Evolutionary conservation across 106 monocot species (phyloP).

Genomic region (Acorus calamus): DNA sequence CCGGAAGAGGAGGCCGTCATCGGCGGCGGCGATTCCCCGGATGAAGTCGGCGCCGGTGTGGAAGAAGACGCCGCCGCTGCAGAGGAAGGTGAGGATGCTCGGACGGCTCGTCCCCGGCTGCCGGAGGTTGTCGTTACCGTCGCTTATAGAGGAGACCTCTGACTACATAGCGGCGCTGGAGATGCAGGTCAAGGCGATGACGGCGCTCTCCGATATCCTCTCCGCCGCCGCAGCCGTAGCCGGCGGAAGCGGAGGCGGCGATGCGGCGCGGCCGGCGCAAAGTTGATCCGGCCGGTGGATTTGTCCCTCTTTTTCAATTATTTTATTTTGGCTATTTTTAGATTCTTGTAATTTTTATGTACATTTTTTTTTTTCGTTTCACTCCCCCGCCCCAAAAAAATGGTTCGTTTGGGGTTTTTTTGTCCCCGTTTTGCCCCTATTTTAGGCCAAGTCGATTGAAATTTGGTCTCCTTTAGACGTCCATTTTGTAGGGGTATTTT

Average conservation of each 20-base stretch:
- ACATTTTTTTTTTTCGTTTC: too few relatives aligned
- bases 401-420: too few relatives aligned
- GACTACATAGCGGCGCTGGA: conserved; percentile 93
- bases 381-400: too few relatives aligned
- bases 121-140: conserved; percentile 63
- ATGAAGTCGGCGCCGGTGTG: not conserved
- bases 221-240: conserved; percentile 8
- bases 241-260: not conserved
- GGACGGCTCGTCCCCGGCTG: conserved; percentile 79
- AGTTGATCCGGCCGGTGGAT: too few relatives aligned
- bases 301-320: too few relatives aligned
- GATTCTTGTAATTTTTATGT: too few relatives aligned
- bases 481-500: too few relatives aligned
- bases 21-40: not conserved
- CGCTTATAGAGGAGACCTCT: conserved; percentile 59
- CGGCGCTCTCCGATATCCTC: conserved; percentile 42
- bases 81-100: conserved; percentile 50
- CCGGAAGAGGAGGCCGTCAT: not conserved
- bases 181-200: conserved; percentile 88
- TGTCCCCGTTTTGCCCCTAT: too few relatives aligned
- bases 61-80: conserved; percentile 13
- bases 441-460: too few relatives aligned
- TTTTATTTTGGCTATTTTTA: too few relatives aligned
- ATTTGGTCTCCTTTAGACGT: too few relatives aligned
- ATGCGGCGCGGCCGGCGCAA: too few relatives aligned